Evolutionary conservation across 2,329 filamentous ascomycete species (phyloP).

Genomic region (Penicillium crustosum): DNA sequence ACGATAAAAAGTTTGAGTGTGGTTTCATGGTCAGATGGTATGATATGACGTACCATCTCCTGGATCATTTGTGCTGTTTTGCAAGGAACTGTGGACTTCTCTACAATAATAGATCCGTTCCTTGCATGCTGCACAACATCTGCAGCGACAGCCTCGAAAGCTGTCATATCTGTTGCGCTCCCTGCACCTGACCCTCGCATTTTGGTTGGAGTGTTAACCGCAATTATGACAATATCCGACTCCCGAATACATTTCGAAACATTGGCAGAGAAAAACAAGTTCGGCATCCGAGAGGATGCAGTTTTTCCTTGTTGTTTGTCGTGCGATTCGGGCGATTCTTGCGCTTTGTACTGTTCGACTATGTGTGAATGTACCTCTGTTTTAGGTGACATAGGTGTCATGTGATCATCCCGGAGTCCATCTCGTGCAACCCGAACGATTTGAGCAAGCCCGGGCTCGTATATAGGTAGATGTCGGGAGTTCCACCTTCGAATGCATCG

Average conservation of each 20-base stretch:
- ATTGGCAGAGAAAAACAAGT: constrained; percentile 72
- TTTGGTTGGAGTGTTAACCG: constrained; percentile 79
- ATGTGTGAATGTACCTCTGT: neutral
- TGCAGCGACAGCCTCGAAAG: constrained; percentile 67
- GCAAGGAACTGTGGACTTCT: constrained; percentile 79
- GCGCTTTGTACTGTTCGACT: neutral
- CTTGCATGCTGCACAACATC: constrained; percentile 67
- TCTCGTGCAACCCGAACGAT: constrained; percentile 17
- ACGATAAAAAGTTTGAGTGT: constrained; percentile 2
- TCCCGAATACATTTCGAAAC: constrained; percentile 61
- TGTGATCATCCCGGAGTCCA: neutral
- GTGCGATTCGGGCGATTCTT: neutral
- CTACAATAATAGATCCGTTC: constrained; percentile 70
- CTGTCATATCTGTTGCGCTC: constrained; percentile 68
- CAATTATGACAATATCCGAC: constrained; percentile 72
- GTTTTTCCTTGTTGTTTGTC: neutral
- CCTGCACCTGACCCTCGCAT: constrained; percentile 66
- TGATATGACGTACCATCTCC: constrained; percentile 59
- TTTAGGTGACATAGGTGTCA: neutral
- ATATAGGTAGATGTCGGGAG: constrained; percentile 26
- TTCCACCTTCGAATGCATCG: constrained; percentile 29
- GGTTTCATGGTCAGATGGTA: neutral
- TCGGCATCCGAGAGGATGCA: constrained; percentile 43
- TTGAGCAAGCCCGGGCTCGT: constrained; percentile 29
- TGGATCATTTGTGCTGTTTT: constrained; percentile 68